phyloP scores from a whole-genome alignment of 2,329 filamentous ascomycete genomes.

The Chlorencoelia australis region DNA sequence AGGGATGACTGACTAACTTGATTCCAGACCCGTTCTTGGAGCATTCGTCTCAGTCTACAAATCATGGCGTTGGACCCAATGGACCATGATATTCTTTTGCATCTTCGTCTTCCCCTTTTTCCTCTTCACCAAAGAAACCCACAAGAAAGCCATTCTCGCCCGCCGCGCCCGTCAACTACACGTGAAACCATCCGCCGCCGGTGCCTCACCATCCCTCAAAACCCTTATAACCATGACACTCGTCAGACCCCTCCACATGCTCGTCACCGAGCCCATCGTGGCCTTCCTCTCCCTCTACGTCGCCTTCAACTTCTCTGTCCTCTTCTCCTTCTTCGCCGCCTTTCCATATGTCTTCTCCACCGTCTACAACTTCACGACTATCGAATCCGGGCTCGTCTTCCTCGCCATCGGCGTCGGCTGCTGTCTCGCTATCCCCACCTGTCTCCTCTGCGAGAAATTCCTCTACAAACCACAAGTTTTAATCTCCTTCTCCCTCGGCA shows the following conservation, averaged over 20 bases:
- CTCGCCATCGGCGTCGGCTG: conserved; percentile 31
- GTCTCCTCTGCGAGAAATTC: conserved; percentile 32
- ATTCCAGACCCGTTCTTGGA: conserved; percentile 21
- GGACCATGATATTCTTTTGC: conserved; percentile 39
- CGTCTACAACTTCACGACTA: conserved; percentile 29
- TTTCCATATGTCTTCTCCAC: conserved; percentile 31
- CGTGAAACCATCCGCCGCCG: conserved; percentile 29
- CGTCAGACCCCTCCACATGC: conserved; percentile 30
- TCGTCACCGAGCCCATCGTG: conserved; percentile 29
- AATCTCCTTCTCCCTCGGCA: conserved; percentile 1
- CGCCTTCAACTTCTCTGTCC: conserved; percentile 29
- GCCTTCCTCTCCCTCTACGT: conserved; percentile 28
- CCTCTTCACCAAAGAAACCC: conserved; percentile 33
- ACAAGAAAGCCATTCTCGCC: conserved; percentile 23
- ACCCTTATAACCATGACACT: conserved; percentile 28
- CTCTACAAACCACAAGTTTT: conserved; percentile 28
- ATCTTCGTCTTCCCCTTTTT: conserved; percentile 35
- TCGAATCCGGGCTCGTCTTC: conserved; percentile 30
- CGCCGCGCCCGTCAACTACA: conserved; percentile 26
- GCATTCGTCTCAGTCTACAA: conserved; percentile 37
- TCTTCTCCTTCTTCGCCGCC: conserved; percentile 32
- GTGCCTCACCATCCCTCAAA: conserved; percentile 28
- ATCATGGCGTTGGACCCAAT: conserved; percentile 45
- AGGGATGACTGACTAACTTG: conserved; percentile 3
- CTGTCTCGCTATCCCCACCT: conserved; percentile 33